A percentile compares a stretch with the other conserved stretches of the same genome.
Evolutionary conservation across 148 eudicot genomes (phyloP).

Genomic region (Vaccinium myrtillus): DNA sequence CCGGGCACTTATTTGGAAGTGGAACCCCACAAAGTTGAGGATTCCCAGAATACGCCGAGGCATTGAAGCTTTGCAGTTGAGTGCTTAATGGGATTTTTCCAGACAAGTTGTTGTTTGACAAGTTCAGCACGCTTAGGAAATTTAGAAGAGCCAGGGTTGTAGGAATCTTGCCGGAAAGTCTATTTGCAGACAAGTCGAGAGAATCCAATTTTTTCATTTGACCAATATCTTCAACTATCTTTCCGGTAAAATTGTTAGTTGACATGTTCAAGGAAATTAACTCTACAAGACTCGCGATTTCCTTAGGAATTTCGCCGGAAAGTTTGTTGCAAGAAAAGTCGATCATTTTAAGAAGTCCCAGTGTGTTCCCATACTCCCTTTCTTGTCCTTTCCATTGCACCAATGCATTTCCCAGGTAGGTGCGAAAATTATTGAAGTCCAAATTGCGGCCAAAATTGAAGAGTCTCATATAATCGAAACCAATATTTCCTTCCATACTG

Average conservation of each 20-base stretch:
- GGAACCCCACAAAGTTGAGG: constrained; percentile 32
- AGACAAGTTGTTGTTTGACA: constrained; percentile 25
- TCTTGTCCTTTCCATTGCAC: too few relatives aligned
- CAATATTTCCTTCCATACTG: neutral
- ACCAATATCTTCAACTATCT: constrained; percentile 14
- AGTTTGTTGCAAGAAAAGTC: too few relatives aligned
- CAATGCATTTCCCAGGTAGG: too few relatives aligned
- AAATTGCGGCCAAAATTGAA: too few relatives aligned
- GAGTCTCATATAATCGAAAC: neutral
- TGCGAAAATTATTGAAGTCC: too few relatives aligned
- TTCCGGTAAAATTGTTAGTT: too few relatives aligned
- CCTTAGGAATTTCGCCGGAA: too few relatives aligned
- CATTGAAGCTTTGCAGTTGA: constrained; percentile 25
- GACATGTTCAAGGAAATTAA: too few relatives aligned
- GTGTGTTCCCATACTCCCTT: too few relatives aligned
- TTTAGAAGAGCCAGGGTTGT: constrained; percentile 19
- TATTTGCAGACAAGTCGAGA: constrained; percentile 29
- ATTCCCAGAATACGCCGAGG: constrained; percentile 23
- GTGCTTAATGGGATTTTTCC: constrained; percentile 33
- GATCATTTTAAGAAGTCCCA: too few relatives aligned
- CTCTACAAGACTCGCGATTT: too few relatives aligned
- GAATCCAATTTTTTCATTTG: constrained; percentile 16
- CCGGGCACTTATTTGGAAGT: constrained; percentile 13
- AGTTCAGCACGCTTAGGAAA: constrained; percentile 21
- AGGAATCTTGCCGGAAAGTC: constrained; percentile 29